These are phyloP conservation scores for Solanum habrochaites DNA, from an alignment of 257 asterid species.

Conservation along the genomic window DNA sequence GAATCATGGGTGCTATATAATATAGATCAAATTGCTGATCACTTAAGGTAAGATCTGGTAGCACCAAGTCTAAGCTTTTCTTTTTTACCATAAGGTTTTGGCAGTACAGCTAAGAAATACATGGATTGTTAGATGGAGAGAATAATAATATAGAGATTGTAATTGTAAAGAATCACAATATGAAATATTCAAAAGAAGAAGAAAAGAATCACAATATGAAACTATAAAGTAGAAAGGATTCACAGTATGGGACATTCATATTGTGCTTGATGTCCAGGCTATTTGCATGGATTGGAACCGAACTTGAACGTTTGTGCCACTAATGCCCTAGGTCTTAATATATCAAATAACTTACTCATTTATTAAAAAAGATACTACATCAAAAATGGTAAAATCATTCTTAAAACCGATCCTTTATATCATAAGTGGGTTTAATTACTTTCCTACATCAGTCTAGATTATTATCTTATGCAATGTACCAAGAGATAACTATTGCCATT, in stretches of 20 bases:
- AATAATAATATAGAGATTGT: not conserved
- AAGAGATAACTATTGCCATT: not conserved
- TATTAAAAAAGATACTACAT: not conserved
- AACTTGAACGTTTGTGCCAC: not conserved
- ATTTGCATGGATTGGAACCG: not conserved
- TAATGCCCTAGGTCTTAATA: not conserved
- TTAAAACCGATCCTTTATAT: not conserved
- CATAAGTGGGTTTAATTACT: not conserved
- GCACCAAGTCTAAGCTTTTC: not conserved
- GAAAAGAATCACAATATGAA: not conserved
- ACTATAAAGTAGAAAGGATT: not conserved
- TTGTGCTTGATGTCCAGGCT: not conserved
- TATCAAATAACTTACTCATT: not conserved
- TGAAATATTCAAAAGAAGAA: not conserved
- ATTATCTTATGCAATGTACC: not conserved
- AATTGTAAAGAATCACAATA: not conserved
- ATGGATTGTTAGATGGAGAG: not conserved
- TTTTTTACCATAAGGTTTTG: not conserved
- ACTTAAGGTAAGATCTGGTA: not conserved
- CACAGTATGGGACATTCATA: not conserved
- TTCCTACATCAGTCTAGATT: not conserved
- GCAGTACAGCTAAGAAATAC: not conserved
- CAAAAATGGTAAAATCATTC: not conserved
- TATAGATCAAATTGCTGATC: not conserved
- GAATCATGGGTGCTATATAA: not conserved